These are phyloP conservation scores for Canna indica DNA, from an alignment of 176 grass and related monocot genomes.

Conservation along the genomic window DNA sequence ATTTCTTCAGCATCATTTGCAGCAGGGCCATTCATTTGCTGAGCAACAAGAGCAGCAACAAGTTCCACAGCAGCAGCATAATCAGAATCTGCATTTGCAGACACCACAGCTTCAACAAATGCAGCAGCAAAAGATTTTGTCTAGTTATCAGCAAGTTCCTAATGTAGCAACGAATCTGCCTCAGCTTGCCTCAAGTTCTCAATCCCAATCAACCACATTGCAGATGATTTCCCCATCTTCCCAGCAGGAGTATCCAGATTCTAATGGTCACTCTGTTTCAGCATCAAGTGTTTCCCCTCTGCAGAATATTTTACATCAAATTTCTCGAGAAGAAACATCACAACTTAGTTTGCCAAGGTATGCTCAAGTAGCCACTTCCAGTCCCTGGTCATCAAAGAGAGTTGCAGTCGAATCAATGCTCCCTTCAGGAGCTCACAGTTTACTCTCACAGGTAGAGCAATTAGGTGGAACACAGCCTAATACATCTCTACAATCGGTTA, in stretches of 20 bases:
- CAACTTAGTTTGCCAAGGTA: constrained; percentile 52
- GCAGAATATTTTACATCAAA: constrained; percentile 45
- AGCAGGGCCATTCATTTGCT: constrained; percentile 31
- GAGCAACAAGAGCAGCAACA: constrained; percentile 30
- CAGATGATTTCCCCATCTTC: constrained; percentile 37
- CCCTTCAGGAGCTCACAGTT: constrained; percentile 35
- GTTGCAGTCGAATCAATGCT: constrained; percentile 65
- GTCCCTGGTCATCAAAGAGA: constrained; percentile 68
- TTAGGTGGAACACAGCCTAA: constrained; percentile 37
- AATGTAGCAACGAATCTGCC: constrained; percentile 34
- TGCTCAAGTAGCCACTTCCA: constrained; percentile 36
- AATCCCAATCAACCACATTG: constrained; percentile 36
- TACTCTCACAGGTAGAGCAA: constrained; percentile 44
- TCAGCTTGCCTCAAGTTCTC: constrained; percentile 28
- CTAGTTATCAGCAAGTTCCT: constrained; percentile 41
- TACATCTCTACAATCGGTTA: constrained; percentile 37
- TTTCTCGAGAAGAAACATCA: constrained; percentile 45
- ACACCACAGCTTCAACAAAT: constrained; percentile 59
- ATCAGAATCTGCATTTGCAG: constrained; percentile 49
- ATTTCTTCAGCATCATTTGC: constrained; percentile 54
- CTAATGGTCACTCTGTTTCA: constrained; percentile 43
- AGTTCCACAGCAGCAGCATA: constrained; percentile 24
- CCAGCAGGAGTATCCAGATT: constrained; percentile 47
- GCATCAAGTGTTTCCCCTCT: constrained; percentile 32
- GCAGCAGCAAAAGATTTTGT: constrained; percentile 47